Base-by-base conservation (phyloP, 2,329 filamentous ascomycete species). In the Fusarium haematococcum region DNA sequence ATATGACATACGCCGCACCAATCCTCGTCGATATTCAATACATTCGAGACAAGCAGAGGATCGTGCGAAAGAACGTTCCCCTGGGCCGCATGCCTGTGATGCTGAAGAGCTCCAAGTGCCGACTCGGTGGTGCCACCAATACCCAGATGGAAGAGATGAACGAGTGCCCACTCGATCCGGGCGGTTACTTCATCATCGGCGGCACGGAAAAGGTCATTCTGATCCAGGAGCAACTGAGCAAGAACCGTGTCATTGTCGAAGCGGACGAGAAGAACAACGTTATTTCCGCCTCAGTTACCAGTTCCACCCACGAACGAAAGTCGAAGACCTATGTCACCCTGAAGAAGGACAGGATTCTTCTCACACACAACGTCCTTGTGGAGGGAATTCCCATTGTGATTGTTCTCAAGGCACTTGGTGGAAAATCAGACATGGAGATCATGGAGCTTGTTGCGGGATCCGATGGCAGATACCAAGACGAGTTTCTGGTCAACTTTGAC, bases 181-280 rank as follows among this genome's bases (percentile, higher is more conserved):
- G 97, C 73, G 97, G 97, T 62, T 99, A 99, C 83, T 99, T 99
- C 80, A 97, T 99, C 79, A 95, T 98, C 75, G 95, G 96, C 78
- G 97, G 97, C 56, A 98, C 97, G 23, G 97, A 99, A 83, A 99
- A 99, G 86, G 97, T 99, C 77, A 99, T 99, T 80, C 86, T 99
- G 50, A 97, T 99, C 16, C 97, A 99, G 83, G 97, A 99, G 81
- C 97, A 99, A 85, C 87, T 99, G 81, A 99, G 97, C 89, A 99
- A 99, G 89, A 99, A 99, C 84, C 92, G 97, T 86, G 94, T 99
- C 79, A 98, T 99, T 81, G 96, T 99, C 18, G 97, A 99, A 84
- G 92, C 94, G 65, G 94, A 96, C 78, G 89, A 92, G 62, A 97
- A 97, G 85, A 98, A 98, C 84, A 94, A 94, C 69, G 92, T 97